Conservation (phyloP, 163 green algal genomes). For the Scenedesmus sp. region DNA sequence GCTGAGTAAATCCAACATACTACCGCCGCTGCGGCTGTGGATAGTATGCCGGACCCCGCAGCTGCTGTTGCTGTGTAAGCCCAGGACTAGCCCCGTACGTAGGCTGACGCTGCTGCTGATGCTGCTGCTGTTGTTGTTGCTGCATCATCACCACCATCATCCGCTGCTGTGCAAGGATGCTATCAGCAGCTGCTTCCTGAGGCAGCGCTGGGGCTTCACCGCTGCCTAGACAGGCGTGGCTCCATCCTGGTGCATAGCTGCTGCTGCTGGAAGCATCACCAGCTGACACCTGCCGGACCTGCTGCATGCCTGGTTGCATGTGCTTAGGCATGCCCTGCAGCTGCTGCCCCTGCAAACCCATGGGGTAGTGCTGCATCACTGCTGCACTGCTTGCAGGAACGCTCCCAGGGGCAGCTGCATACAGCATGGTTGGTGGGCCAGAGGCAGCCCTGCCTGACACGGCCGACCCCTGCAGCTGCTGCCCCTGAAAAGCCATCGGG, state of each 20-base stretch:
- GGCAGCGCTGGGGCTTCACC: background rate
- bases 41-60: background rate
- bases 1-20: background rate
- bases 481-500: background rate
- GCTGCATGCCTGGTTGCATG: conserved; percentile 4
- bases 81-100: background rate
- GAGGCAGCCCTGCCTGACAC: background rate
- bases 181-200: background rate
- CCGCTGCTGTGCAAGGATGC: background rate
- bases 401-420: background rate
- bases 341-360: background rate
- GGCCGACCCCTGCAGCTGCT: background rate
- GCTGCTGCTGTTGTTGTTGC: background rate
- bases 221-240: background rate
- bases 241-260: background rate
- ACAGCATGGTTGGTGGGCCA: background rate
- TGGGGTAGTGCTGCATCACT: background rate
- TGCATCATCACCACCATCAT: background rate
- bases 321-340: background rate
- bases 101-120: conserved; percentile 20
- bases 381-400: background rate
- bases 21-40: background rate
- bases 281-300: background rate
- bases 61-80: conserved; percentile 5
- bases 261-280: background rate